phyloP scores from a whole-genome alignment of 352 stramenopile species.

The Globisporangium megalacanthum region DNA sequence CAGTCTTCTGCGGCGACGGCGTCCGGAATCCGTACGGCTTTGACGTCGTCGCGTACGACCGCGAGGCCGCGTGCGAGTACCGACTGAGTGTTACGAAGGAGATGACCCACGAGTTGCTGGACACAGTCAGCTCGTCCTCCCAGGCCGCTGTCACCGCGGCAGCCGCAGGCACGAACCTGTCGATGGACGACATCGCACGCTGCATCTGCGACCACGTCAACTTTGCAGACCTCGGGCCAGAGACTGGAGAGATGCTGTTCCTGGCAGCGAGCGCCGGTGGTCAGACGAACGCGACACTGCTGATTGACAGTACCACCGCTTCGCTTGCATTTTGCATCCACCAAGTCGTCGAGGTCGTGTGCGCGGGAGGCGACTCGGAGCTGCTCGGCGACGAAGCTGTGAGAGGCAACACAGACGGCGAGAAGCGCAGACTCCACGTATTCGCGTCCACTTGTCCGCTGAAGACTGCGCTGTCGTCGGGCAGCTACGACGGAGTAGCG shows the following conservation, averaged over 20 bases:
- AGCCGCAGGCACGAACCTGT: conserved; percentile 60
- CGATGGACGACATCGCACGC: conserved; percentile 60
- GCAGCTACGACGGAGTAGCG: background rate
- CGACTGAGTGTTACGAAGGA: conserved; percentile 50
- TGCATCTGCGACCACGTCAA: conserved; percentile 58
- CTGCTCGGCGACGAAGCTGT: background rate
- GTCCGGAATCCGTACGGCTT: conserved; percentile 66
- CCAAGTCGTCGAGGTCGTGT: conserved; percentile 21
- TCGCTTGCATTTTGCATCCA: conserved; percentile 39
- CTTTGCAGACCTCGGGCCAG: conserved; percentile 31
- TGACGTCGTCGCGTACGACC: conserved; percentile 52
- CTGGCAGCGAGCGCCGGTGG: conserved; percentile 23
- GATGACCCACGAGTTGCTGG: conserved; percentile 55
- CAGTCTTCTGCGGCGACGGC: conserved; percentile 61
- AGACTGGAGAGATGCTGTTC: conserved; percentile 45
- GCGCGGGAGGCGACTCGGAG: background rate
- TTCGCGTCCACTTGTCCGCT: conserved; percentile 27
- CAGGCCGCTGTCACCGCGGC: conserved; percentile 52
- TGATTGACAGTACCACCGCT: conserved; percentile 16
- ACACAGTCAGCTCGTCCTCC: conserved; percentile 45
- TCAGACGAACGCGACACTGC: conserved; percentile 16
- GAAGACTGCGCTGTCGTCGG: background rate
- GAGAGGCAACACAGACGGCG: background rate
- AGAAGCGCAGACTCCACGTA: conserved; percentile 26
- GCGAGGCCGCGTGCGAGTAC: conserved; percentile 41